Conservation (phyloP, 2,329 filamentous ascomycete genomes). For the Alternaria infectoria region DNA sequence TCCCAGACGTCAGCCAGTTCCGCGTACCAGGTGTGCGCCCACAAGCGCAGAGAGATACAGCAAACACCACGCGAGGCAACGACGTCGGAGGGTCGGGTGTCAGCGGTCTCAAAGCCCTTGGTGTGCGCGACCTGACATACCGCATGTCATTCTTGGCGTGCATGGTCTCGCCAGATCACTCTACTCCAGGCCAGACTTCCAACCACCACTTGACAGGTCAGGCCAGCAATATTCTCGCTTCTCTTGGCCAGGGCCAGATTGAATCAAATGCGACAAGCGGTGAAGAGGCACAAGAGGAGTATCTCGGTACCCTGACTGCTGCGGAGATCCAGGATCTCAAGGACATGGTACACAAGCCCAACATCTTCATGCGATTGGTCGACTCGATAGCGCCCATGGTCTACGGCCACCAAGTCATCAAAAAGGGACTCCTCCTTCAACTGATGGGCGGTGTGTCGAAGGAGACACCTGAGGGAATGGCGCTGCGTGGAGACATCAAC, state of each 20-base stretch:
- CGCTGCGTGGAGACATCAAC: conserved; percentile 95
- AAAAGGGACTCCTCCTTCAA: conserved; percentile 93
- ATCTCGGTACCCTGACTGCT: conserved; percentile 82
- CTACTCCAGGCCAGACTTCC: conserved; percentile 76
- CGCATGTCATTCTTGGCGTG: conserved; percentile 95
- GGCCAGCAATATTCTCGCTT: conserved; percentile 82
- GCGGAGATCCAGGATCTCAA: conserved; percentile 91
- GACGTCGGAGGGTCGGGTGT: conserved; percentile 87
- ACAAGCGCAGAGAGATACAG: conserved; percentile 83
- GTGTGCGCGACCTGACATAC: conserved; percentile 94
- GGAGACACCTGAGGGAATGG: conserved; percentile 90
- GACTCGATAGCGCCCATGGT: conserved; percentile 96
- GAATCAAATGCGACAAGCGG: conserved; percentile 69
- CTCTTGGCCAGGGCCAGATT: conserved; percentile 74
- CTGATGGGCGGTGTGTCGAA: conserved; percentile 96
- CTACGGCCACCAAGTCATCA: conserved; percentile 96
- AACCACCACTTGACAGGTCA: conserved; percentile 73
- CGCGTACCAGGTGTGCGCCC: conserved; percentile 84
- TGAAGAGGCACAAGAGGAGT: conserved; percentile 86
- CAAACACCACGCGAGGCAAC: conserved; percentile 71
- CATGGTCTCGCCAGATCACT: conserved; percentile 91
- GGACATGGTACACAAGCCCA: conserved; percentile 91
- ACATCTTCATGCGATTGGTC: conserved; percentile 91
- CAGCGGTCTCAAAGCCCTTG: conserved; percentile 85
- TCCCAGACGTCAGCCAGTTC: conserved; percentile 95